Evolutionary conservation across 768 basidiomycete species (phyloP).

Genomic region (Pleurotus tuoliensis): DNA sequence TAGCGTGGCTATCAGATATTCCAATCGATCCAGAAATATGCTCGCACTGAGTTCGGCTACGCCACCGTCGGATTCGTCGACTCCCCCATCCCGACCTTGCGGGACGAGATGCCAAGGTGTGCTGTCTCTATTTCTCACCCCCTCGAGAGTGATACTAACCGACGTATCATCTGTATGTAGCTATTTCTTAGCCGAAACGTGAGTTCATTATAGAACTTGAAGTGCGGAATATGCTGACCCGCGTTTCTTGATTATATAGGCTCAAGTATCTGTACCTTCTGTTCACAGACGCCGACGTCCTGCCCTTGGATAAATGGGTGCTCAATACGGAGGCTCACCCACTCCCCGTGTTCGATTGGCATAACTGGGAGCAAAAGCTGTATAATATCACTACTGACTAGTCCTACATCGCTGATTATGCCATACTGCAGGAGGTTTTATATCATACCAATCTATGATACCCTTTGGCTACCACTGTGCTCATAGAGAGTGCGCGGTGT

Average conservation of each 20-base stretch:
- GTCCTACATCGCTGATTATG: no score
- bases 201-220: conserved; percentile 8
- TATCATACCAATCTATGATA: no score
- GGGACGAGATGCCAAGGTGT: conserved; percentile 54
- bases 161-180: conserved; percentile 14
- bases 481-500: no score
- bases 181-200: conserved; percentile 45
- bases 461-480: no score
- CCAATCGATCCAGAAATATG: conserved; percentile 44
- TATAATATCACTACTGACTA: conserved; percentile 30
- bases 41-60: conserved; percentile 43
- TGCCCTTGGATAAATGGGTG: conserved; percentile 52
- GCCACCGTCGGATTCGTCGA: conserved; percentile 39
- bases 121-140: conserved; percentile 10
- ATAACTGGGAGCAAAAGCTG: conserved; percentile 41
- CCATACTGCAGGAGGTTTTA: no score
- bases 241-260: conserved; percentile 20
- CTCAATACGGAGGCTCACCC: conserved; percentile 76
- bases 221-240: not conserved
- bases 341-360: conserved; percentile 70
- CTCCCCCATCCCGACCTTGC: conserved; percentile 18
- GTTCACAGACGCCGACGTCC: conserved; percentile 58
- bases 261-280: conserved; percentile 71
- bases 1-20: conserved; percentile 30
- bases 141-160: not conserved